Percentiles rank a stretch among this genome's conserved stretches.
Evolutionary conservation across 192 early-diverging fungal species (phyloP).

Genomic region (Lobosporangium transversale): DNA sequence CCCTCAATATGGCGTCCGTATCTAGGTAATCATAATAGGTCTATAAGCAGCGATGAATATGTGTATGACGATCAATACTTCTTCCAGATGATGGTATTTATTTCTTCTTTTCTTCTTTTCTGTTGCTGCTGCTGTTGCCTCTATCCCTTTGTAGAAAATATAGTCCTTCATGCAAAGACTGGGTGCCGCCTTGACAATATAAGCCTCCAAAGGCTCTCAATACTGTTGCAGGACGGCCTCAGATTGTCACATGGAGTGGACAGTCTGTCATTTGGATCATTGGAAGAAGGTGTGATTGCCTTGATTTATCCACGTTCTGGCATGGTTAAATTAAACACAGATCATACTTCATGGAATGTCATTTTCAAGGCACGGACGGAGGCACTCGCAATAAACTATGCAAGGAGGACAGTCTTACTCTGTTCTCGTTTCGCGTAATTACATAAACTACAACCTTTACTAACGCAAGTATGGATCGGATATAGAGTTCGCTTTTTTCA

Average conservation of each 20-base stretch:
- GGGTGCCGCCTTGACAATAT: constrained; percentile 8
- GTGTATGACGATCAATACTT: no score
- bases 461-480: no score
- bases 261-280: constrained; percentile 4
- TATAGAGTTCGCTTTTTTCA: not conserved
- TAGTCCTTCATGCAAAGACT: no score
- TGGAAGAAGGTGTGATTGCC: constrained; percentile 18
- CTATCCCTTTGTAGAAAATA: no score
- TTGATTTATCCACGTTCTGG: not conserved
- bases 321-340: not conserved
- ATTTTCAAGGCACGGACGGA: constrained; percentile 6
- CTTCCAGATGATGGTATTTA: no score
- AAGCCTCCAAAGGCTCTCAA: not conserved
- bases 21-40: not conserved
- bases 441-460: no score
- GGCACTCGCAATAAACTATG: not conserved
- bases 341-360: not conserved
- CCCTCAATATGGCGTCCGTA: not conserved
- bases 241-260: not conserved
- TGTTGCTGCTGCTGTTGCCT: no score
- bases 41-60: no score
- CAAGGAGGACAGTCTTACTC: constrained; percentile 11
- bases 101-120: no score
- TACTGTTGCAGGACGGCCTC: constrained; percentile 10
- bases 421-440: constrained; percentile 5